Base-by-base conservation (phyloP, 805 yeast genomes). In the Martiniozyma abietophila region DNA sequence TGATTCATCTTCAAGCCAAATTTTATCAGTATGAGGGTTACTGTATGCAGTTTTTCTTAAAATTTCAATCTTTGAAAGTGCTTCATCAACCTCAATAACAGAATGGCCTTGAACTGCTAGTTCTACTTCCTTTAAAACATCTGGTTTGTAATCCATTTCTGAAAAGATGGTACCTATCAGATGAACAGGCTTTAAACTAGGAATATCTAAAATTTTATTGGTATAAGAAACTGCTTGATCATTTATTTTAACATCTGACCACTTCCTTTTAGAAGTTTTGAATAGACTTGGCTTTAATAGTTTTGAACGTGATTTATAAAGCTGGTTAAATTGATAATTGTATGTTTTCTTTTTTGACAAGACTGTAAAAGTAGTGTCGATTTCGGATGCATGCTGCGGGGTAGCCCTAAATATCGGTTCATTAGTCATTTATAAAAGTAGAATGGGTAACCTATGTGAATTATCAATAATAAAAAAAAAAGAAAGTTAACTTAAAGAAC, bases 1-100 rank as follows among this genome's bases (percentile, higher is more conserved):
- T 36, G 86, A 76, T 49, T 86, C 96, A 57, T 92, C 98, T 54
- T 92, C 97, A 23, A 92, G 53, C 78, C 77, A 74, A 18, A 82
- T 50, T 43, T 67, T 71, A 49, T 78, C 83, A 11, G 71, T 54
- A 20, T 60, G 67, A 0, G 74, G 69, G 44, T 74, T 80, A 7
- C 67, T 59, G 40, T 79, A 80, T 19, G 74, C 54, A 6, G 61
- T 48, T 33, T 55, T 37, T 51, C 65, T 50, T 35, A 54, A 38
- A 30, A 50, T 42, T 22, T 54, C 53, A 12, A 53, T 36, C 16
- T 47, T 41, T 31, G 41, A 39, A 22, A 17, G 18, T 14, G 26
- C 11, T 35, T 57, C 26, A 3, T 54, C 32, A 16, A 31, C 29
- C 11, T 31, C 36, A 10, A 45, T 39, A 3, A 71, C 72, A 32